phyloP scores from a whole-genome alignment of 352 stramenopile species.

The Globisporangium spiculum region DNA sequence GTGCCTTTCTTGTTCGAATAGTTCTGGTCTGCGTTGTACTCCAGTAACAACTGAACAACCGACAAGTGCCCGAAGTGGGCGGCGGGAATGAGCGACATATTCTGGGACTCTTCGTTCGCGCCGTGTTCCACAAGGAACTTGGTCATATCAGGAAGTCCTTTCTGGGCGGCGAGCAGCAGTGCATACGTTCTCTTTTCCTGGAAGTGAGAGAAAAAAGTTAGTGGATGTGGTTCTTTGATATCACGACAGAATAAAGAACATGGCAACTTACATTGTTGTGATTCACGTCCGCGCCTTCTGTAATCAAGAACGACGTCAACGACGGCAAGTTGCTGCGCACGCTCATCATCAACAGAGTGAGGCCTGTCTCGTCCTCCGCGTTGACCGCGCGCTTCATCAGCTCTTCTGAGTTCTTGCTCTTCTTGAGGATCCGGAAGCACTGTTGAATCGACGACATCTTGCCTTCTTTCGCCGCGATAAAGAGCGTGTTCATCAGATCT shows the following conservation, averaged over 20 bases:
- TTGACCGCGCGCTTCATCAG: conserved; percentile 48
- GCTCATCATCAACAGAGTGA: conserved; percentile 82
- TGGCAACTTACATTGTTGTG: conserved; percentile 59
- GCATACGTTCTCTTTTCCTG: conserved; percentile 81
- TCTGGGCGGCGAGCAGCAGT: conserved; percentile 78
- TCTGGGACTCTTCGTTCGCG: conserved; percentile 80
- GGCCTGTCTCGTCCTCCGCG: conserved; percentile 73
- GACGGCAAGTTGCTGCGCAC: conserved; percentile 59
- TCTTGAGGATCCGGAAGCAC: conserved; percentile 56
- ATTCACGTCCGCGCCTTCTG: conserved; percentile 79
- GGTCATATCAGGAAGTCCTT: conserved; percentile 69
- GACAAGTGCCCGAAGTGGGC: conserved; percentile 81
- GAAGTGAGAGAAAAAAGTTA: neutral
- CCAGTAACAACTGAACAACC: conserved; percentile 70
- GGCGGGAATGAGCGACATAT: conserved; percentile 82
- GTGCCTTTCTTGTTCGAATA: conserved; percentile 88
- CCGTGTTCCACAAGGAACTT: conserved; percentile 62
- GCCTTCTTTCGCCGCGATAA: conserved; percentile 55
- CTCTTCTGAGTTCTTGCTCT: conserved; percentile 40
- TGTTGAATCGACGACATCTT: conserved; percentile 51
- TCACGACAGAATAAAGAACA: conserved; percentile 9
- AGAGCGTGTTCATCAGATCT: conserved; percentile 54
- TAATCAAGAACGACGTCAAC: conserved; percentile 59
- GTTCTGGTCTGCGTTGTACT: conserved; percentile 68
- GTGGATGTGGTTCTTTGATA: neutral